Evolutionary conservation across 1,284 basidiomycete species (phyloP).

Genomic region (Austroboletus niveus): DNA sequence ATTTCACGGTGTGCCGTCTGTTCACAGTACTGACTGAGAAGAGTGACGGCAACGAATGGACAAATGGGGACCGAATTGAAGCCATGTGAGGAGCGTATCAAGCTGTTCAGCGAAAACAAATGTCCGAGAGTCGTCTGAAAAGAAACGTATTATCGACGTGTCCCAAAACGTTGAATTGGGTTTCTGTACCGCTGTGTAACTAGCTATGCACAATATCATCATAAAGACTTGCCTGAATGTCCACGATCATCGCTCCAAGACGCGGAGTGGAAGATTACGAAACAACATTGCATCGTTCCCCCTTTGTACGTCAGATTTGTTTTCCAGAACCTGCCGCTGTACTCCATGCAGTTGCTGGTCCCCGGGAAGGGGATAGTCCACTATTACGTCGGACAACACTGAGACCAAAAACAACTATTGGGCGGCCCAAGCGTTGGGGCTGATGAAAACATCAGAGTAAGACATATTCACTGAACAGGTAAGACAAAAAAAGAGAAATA

Average conservation of each 20-base stretch:
- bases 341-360: conserved; percentile 40
- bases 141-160: conserved; percentile 62
- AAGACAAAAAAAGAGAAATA: conserved; percentile 3
- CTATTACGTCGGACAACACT: conserved; percentile 42
- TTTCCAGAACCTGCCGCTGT: conserved; percentile 45
- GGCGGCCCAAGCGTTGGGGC: conserved; percentile 63
- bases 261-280: conserved; percentile 58
- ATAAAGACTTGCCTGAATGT: conserved; percentile 58
- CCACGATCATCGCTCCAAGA: conserved; percentile 64
- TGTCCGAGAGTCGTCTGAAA: conserved; percentile 45
- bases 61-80: conserved; percentile 84
- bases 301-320: conserved; percentile 55
- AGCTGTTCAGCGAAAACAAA: conserved; percentile 65
- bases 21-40: conserved; percentile 72
- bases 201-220: background rate
- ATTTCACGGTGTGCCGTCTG: conserved; percentile 57
- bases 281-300: conserved; percentile 82
- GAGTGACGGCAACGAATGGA: conserved; percentile 75
- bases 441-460: conserved; percentile 71
- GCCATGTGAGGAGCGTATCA: conserved; percentile 82
- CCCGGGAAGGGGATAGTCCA: conserved; percentile 30
- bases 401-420: conserved; percentile 48
- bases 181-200: conserved; percentile 42
- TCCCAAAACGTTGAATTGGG: conserved; percentile 79
- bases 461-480: conserved; percentile 53